phyloP scores from a whole-genome alignment of 2,329 filamentous ascomycete genomes.

The Fusarium sp. region DNA sequence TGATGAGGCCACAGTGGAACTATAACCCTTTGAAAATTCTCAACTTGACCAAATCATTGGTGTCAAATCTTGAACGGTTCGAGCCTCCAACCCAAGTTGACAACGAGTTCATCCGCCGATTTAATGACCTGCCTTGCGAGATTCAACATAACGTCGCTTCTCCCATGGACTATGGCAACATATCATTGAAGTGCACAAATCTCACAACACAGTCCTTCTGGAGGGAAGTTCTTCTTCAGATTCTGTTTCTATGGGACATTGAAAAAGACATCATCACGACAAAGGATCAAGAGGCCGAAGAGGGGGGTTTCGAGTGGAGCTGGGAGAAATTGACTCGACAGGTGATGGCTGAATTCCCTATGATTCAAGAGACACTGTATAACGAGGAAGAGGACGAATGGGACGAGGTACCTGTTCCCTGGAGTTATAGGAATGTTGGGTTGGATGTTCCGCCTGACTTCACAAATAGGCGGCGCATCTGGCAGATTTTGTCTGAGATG shows the following conservation, averaged over 20 bases:
- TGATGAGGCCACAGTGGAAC: too few relatives aligned
- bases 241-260: conserved; percentile 3
- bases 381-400: background rate
- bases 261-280: background rate
- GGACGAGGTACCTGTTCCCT: background rate
- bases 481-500: background rate
- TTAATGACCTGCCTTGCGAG: background rate
- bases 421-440: background rate
- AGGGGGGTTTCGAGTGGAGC: conserved; percentile 1
- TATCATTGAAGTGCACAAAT: background rate
- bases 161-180: background rate
- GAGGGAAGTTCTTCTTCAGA: background rate
- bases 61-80: background rate
- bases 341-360: background rate
- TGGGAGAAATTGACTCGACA: conserved; percentile 3
- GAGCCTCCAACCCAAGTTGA: background rate
- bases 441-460: background rate
- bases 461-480: conserved; percentile 1
- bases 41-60: too few relatives aligned
- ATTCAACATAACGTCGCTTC: background rate
- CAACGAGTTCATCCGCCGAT: too few relatives aligned
- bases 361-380: background rate
- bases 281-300: background rate
- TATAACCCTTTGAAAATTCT: too few relatives aligned
- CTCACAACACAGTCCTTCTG: background rate